A percentile compares a stretch with the other conserved stretches of the same genome.
These are phyloP conservation scores for Pestalotiopsis sp. DNA, from an alignment of 2,329 filamentous ascomycete genomes.

Conservation along the genomic window DNA sequence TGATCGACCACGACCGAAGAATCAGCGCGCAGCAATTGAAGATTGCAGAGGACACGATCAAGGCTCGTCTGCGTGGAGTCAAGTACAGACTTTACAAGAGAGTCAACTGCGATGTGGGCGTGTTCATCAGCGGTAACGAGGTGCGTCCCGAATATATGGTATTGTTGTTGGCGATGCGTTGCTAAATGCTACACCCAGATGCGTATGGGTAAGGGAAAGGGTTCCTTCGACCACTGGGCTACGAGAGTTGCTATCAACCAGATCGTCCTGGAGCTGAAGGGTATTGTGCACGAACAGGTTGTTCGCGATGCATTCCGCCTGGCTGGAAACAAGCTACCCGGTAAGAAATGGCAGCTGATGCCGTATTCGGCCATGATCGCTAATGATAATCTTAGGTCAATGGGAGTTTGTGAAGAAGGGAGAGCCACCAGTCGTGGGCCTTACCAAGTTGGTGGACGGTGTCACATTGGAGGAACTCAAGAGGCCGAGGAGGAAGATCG, in stretches of 20 bases:
- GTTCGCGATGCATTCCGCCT: slow-evolving; percentile 90
- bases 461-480: slow-evolving; percentile 82
- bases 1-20: slow-evolving; percentile 89
- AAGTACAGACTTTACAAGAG: slow-evolving; percentile 92
- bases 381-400: slow-evolving; percentile 50
- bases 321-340: slow-evolving; percentile 92
- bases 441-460: slow-evolving; percentile 83
- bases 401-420: slow-evolving; percentile 96
- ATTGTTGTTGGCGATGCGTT: not conserved
- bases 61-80: slow-evolving; percentile 81
- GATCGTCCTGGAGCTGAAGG: slow-evolving; percentile 89
- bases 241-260: slow-evolving; percentile 86
- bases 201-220: slow-evolving; percentile 99
- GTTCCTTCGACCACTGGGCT: slow-evolving; percentile 96
- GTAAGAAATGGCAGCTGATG: slow-evolving; percentile 47
- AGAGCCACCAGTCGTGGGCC: slow-evolving; percentile 84
- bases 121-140: slow-evolving; percentile 94
- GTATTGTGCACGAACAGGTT: slow-evolving; percentile 90
- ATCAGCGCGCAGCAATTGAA: slow-evolving; percentile 85
- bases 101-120: slow-evolving; percentile 88
- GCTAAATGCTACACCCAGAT: slow-evolving; percentile 46
- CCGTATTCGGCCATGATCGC: not conserved
- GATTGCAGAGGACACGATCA: slow-evolving; percentile 92
- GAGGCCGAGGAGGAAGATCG: slow-evolving; percentile 70
- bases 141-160: slow-evolving; percentile 23